Evolutionary conservation across 1,284 basidiomycete species (phyloP), one percentile per base, ranked within the genome.

Genomic region (Cutaneotrichosporon mucoides): DNA sequence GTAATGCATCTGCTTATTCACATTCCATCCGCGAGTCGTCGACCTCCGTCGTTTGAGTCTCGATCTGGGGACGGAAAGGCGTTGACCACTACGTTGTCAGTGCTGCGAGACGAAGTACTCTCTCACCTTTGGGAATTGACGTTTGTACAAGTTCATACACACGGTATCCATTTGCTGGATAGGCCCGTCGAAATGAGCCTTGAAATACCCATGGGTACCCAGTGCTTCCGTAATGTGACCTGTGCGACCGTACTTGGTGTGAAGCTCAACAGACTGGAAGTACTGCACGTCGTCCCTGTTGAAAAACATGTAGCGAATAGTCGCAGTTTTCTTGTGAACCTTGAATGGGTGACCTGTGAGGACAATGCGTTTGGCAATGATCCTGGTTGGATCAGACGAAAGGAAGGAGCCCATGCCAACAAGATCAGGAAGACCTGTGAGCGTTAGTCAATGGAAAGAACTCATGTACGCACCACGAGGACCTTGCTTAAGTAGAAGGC

Each of bases 271-370:
- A 0, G 93, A 92, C 71, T 90, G 89, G 83, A 90, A 98, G 79
- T 96, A 99, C 49, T 86, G 83, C 59, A 98, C 85, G 76, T 99
- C 95, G 55, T 93, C 92, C 13, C 87, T 66, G 76, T 95, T 89
- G 83, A 99, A 98, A 81, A 99, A 97, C 92, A 99, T 93, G 82
- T 97, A 99, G 50, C 95, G 87, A 68, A 99, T 88, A 5, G 95
- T 99, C 0, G 93, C 94, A 1, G 91, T 95, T 82, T 93, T 95
- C 76, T 94, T 94, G 82, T 99, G 95, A 5, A 98, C 88, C 75
- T 95, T 96, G 86, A 92, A 92, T 0, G 95, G 95, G 76, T 97
- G 93, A 0, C 95, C 95, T 1, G 93, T 93, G 35, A 99, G 83
- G 61, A 98, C 83, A 74, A 96, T 86, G 24, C 94, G 86, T 77